Evolutionary conservation across 2,329 filamentous ascomycete species (phyloP).

Genomic region (Neobulgaria alba): DNA sequence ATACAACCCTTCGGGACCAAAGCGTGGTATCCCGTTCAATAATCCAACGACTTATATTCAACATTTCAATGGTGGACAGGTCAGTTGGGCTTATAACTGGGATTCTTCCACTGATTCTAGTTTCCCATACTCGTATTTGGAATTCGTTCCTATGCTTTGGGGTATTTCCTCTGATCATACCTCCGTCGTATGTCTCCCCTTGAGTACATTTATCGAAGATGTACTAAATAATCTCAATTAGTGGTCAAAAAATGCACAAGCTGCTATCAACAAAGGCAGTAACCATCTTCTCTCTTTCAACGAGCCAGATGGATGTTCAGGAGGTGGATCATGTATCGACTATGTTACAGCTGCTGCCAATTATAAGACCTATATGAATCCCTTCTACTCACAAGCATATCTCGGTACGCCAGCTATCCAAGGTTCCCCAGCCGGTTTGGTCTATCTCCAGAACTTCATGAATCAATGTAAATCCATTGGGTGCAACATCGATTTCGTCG

Average conservation of each 20-base stretch:
- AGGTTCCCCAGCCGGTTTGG: conserved; percentile 31
- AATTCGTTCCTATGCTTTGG: conserved; percentile 62
- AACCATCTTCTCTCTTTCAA: conserved; percentile 51
- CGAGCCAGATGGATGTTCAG: conserved; percentile 8
- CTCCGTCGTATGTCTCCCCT: conserved; percentile 3
- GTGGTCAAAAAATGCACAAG: conserved; percentile 34
- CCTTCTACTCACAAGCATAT: conserved; percentile 32
- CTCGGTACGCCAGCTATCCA: conserved; percentile 37
- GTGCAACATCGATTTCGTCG: conserved; percentile 36
- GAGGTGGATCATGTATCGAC: conserved; percentile 8
- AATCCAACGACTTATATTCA: conserved; percentile 3
- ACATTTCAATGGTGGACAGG: conserved; percentile 6
- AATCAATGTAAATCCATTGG: conserved; percentile 24
- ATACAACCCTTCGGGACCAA: background rate
- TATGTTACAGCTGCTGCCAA: conserved; percentile 38
- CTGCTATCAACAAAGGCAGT: conserved; percentile 43
- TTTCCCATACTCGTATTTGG: conserved; percentile 33
- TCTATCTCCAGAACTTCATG: conserved; percentile 35
- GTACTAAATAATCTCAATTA: background rate
- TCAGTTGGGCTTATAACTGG: conserved; percentile 60
- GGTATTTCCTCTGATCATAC: conserved; percentile 37
- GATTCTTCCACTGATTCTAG: conserved; percentile 36
- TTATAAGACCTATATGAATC: conserved; percentile 35
- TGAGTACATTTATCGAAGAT: background rate
- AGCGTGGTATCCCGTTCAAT: conserved; percentile 9